phyloP scores from a whole-genome alignment of 805 yeast species.

The Monosporozyma solicola region DNA sequence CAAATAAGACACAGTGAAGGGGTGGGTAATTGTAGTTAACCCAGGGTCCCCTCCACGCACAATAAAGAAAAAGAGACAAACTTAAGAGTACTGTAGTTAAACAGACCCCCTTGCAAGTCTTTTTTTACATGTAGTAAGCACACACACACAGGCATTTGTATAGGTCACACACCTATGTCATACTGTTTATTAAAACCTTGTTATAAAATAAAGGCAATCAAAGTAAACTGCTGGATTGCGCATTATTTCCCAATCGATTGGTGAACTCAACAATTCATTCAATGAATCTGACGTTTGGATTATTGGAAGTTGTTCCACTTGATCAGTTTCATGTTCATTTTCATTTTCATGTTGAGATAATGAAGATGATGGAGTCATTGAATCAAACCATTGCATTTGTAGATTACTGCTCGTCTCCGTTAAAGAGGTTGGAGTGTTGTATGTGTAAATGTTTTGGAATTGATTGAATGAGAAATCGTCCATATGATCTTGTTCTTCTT shows the following conservation, averaged over 20 bases:
- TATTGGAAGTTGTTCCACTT: not conserved
- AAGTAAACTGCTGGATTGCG: conserved; percentile 3
- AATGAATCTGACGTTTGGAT: not conserved
- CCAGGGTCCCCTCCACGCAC: not conserved
- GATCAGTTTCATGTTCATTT: too few species aligned
- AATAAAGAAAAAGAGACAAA: not conserved
- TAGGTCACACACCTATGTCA: not conserved
- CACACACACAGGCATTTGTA: not conserved
- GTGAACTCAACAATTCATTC: not conserved
- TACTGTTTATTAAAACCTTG: not conserved
- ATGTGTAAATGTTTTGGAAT: not conserved
- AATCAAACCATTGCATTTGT: conserved; percentile 3
- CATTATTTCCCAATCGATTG: conserved; percentile 2
- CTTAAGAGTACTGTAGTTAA: not conserved
- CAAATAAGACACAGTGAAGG: not conserved
- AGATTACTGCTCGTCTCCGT: not conserved
- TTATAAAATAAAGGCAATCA: not conserved
- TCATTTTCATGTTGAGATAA: not conserved
- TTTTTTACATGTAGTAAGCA: not conserved
- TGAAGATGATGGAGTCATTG: not conserved
- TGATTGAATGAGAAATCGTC: not conserved
- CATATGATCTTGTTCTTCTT: not conserved
- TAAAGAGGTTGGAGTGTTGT: not conserved
- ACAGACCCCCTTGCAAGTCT: not conserved
- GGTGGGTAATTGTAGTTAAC: not conserved